Evolutionary conservation across 1,284 basidiomycete genomes (phyloP).

Genomic region (Heimioporus retisporus): DNA sequence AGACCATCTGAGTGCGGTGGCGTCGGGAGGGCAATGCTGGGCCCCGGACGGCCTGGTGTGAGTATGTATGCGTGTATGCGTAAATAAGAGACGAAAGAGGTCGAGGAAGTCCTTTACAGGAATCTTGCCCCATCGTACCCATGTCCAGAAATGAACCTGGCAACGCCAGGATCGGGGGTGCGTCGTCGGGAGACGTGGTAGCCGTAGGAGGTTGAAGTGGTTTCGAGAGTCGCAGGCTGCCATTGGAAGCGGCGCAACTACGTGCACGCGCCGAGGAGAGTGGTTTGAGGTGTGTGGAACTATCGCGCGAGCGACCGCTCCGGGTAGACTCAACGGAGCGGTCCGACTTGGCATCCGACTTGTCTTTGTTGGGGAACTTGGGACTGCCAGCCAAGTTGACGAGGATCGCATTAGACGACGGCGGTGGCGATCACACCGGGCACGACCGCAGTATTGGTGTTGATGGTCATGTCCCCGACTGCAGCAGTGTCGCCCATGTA

Average conservation of each 20-base stretch:
- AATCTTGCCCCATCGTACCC: slow-evolving; percentile 26
- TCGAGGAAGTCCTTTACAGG: slow-evolving; percentile 24
- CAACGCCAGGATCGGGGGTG: slow-evolving; percentile 36
- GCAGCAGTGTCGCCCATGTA: slow-evolving; percentile 50
- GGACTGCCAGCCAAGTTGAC: too few relatives aligned
- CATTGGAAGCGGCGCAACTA: slow-evolving; percentile 40
- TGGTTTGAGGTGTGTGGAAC: slow-evolving; percentile 26
- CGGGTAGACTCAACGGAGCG: slow-evolving; percentile 39
- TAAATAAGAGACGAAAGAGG: slow-evolving; percentile 23
- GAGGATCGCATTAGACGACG: too few relatives aligned
- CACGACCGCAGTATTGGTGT: slow-evolving; percentile 40
- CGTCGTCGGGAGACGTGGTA: slow-evolving; percentile 10
- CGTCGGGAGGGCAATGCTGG: slow-evolving; percentile 27
- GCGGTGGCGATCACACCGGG: too few relatives aligned
- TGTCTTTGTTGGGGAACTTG: too few relatives aligned
- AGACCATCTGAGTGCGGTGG: slow-evolving; percentile 39
- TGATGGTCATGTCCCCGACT: slow-evolving; percentile 33
- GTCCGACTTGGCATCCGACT: slow-evolving; percentile 31
- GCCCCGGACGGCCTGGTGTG: slow-evolving; percentile 29
- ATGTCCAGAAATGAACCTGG: slow-evolving; percentile 42
- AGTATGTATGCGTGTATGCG: not conserved
- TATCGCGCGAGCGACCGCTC: slow-evolving; percentile 37
- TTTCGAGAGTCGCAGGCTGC: slow-evolving; percentile 43
- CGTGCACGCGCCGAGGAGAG: slow-evolving; percentile 37
- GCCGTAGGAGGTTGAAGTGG: slow-evolving; percentile 25